phyloP scores from a whole-genome alignment of 2,329 filamentous ascomycete species.

The Malbranchea zuffiana region DNA sequence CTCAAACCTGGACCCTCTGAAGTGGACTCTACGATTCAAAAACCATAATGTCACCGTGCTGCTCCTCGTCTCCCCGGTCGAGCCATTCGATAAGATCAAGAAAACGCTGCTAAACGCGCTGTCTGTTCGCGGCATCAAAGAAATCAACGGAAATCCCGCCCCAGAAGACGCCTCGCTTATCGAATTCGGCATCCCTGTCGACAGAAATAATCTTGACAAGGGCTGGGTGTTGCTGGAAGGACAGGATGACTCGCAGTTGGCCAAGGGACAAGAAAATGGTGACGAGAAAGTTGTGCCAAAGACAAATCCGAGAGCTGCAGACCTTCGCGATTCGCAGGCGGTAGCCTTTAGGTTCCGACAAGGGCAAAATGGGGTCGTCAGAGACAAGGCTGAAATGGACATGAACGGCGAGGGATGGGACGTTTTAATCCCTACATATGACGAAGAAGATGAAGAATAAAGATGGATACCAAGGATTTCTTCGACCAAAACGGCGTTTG shows the following conservation, averaged over 20 bases:
- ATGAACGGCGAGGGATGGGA: conserved; percentile 16
- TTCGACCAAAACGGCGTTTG: too few relatives aligned
- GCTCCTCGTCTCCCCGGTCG: conserved; percentile 51
- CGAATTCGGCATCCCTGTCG: conserved; percentile 38
- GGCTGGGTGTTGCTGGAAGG: conserved; percentile 39
- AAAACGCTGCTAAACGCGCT: conserved; percentile 49
- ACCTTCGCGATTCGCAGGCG: conserved; percentile 30
- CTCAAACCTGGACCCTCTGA: conserved; percentile 30
- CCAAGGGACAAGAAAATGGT: conserved; percentile 18
- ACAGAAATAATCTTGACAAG: conserved; percentile 39
- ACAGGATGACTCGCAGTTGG: conserved; percentile 20
- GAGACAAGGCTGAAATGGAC: conserved; percentile 26
- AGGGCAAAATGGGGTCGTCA: conserved; percentile 24
- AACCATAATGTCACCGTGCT: conserved; percentile 60
- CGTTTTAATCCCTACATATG: conserved; percentile 16
- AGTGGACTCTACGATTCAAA: conserved; percentile 60
- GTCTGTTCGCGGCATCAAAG: conserved; percentile 30
- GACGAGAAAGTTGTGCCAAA: conserved; percentile 24
- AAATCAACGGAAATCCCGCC: conserved; percentile 29
- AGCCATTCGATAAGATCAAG: conserved; percentile 48
- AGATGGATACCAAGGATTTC: too few relatives aligned
- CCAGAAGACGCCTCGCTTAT: conserved; percentile 34
- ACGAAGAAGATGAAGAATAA: conserved; percentile 15
- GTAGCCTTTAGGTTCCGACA: conserved; percentile 31
- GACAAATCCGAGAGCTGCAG: conserved; percentile 25